Conservation (phyloP, 345 rosid genomes). For the Eutrema heterophyllum region DNA sequence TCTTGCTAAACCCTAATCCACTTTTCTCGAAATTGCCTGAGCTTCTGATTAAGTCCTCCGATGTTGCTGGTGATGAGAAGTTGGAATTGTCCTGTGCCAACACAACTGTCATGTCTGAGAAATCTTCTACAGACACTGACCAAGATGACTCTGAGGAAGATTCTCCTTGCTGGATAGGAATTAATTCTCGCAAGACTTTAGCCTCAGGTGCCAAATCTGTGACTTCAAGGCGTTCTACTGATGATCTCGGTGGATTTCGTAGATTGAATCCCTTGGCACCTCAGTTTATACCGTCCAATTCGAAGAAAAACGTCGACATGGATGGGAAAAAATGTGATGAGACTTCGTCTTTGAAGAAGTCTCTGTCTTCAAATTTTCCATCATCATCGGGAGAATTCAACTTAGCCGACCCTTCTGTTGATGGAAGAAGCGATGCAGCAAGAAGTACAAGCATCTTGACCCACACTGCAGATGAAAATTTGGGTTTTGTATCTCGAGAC, state of each 20-base stretch:
- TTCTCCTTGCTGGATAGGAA: constrained; percentile 71
- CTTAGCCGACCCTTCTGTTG: neutral
- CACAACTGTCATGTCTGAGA: constrained; percentile 10
- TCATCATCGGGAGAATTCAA: constrained; percentile 20
- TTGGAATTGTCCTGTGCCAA: constrained; percentile 19
- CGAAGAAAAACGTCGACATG: constrained; percentile 22
- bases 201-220: constrained; percentile 9
- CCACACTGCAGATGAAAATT: neutral
- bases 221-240: constrained; percentile 22
- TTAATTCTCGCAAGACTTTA: constrained; percentile 1
- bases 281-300: constrained; percentile 39
- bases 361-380: constrained; percentile 29
- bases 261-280: constrained; percentile 54
- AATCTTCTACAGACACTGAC: constrained; percentile 10
- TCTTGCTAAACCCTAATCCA: neutral
- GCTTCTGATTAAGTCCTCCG: constrained; percentile 9
- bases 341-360: constrained; percentile 26
- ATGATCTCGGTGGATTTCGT: constrained; percentile 25
- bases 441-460: neutral
- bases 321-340: constrained; percentile 20
- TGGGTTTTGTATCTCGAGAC: constrained; percentile 21
- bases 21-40: constrained; percentile 1
- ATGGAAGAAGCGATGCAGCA: neutral
- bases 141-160: constrained; percentile 51
- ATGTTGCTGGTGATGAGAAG: constrained; percentile 16